Percentiles rank a stretch among this genome's conserved stretches.
Evolutionary conservation across 176 grass and related monocot genomes (phyloP).

Genomic region (Hordeum vulgare): DNA sequence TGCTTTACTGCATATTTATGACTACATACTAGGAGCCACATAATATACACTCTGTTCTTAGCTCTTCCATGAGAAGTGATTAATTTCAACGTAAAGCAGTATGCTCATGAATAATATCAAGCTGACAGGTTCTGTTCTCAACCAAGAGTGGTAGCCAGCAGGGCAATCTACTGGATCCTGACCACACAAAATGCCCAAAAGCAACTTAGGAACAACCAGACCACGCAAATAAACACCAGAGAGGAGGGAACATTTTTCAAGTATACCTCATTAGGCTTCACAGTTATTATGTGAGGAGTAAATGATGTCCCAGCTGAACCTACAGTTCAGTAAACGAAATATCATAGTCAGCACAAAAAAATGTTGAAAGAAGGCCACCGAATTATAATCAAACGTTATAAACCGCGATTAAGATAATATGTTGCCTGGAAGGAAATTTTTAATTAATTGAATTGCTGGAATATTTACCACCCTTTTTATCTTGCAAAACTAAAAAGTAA

Average conservation of each 20-base stretch:
- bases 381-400: neutral
- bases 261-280: constrained; percentile 85
- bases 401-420: neutral
- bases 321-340: constrained; percentile 21
- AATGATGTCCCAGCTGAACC: constrained; percentile 82
- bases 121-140: neutral
- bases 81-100: neutral
- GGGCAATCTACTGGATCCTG: neutral
- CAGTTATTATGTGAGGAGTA: constrained; percentile 99
- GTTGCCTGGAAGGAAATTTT: neutral
- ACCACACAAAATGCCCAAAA: neutral
- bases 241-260: constrained; percentile 2
- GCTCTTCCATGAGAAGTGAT: neutral
- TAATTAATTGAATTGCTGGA: neutral
- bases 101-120: neutral
- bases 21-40: too few species aligned
- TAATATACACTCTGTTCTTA: neutral
- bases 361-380: neutral
- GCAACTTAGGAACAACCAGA: constrained; percentile 23
- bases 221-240: neutral
- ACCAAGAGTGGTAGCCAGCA: neutral
- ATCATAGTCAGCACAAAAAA: neutral
- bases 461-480: neutral
- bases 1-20: too few species aligned
- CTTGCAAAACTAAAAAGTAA: neutral